A percentile compares a stretch with the other conserved stretches of the same genome.
These are phyloP conservation scores for Wickerhamiella australiensis DNA, from an alignment of 805 yeast genomes.

Conservation along the genomic window DNA sequence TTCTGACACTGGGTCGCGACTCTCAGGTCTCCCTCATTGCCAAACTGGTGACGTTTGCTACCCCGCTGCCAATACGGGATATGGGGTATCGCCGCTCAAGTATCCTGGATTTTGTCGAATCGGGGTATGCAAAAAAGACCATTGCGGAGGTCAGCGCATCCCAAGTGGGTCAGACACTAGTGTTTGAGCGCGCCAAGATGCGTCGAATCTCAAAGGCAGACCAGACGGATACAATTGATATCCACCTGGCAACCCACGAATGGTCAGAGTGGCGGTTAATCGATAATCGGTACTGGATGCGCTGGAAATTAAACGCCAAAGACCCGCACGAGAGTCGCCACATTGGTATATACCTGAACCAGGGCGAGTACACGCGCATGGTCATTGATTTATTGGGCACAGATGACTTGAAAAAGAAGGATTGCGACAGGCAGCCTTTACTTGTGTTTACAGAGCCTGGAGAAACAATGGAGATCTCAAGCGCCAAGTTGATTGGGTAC, in stretches of 20 bases:
- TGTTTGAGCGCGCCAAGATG: background rate
- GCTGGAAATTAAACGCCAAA: slow-evolving; percentile 16
- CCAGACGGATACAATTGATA: background rate
- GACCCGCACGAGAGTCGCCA: background rate
- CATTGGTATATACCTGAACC: background rate
- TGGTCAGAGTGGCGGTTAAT: slow-evolving; percentile 20
- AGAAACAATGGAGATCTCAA: slow-evolving; percentile 5
- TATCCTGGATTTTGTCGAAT: slow-evolving; percentile 7
- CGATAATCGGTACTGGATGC: slow-evolving; percentile 20
- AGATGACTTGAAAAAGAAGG: background rate
- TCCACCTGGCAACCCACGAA: slow-evolving; percentile 10
- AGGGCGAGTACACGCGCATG: background rate
- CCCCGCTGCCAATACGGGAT: slow-evolving; percentile 14
- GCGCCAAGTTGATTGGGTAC: slow-evolving; percentile 16
- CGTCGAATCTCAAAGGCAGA: slow-evolving; percentile 7
- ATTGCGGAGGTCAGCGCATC: background rate
- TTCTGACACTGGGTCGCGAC: background rate
- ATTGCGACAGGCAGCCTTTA: slow-evolving; percentile 16
- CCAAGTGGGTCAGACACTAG: background rate
- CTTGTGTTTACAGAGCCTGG: slow-evolving; percentile 13
- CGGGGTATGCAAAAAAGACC: background rate
- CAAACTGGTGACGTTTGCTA: slow-evolving; percentile 14
- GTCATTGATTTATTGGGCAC: slow-evolving; percentile 7
- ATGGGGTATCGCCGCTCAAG: slow-evolving; percentile 13
- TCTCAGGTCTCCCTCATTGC: slow-evolving; percentile 11